Percentiles rank a stretch among this genome's conserved stretches.
Evolutionary conservation across 768 basidiomycete genomes (phyloP).

Genomic region (Fomitopsis serialis): DNA sequence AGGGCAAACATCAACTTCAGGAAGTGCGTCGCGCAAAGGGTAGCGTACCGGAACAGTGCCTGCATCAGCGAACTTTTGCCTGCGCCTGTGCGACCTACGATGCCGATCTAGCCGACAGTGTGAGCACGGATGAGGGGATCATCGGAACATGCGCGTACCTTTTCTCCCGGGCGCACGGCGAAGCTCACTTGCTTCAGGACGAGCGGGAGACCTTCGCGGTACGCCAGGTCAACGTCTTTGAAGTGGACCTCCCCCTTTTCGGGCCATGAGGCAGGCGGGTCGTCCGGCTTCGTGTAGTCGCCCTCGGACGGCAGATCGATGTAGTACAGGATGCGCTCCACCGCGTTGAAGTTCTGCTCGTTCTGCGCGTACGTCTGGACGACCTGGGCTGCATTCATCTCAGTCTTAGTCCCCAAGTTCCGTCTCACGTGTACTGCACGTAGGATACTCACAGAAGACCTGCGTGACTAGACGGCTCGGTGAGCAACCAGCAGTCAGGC

Average conservation of each 20-base stretch:
- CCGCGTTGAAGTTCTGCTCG: slow-evolving; percentile 70
- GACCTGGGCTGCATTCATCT: slow-evolving; percentile 39
- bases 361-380: slow-evolving; percentile 52
- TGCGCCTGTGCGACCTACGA: slow-evolving; percentile 42
- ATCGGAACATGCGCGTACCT: slow-evolving; percentile 39
- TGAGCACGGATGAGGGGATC: neutral
- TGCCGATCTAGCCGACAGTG: slow-evolving; percentile 30
- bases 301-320: slow-evolving; percentile 57
- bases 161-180: slow-evolving; percentile 69
- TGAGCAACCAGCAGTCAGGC: neutral
- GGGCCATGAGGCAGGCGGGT: slow-evolving; percentile 71
- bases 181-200: slow-evolving; percentile 81
- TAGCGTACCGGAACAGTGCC: neutral
- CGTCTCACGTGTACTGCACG: too few relatives aligned
- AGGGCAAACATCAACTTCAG: too few relatives aligned
- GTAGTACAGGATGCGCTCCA: slow-evolving; percentile 68
- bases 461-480: slow-evolving; percentile 37
- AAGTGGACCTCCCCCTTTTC: slow-evolving; percentile 66
- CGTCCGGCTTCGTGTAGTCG: slow-evolving; percentile 30
- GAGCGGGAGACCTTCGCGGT: slow-evolving; percentile 82
- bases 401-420: neutral
- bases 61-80: slow-evolving; percentile 30
- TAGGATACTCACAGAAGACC: slow-evolving; percentile 39
- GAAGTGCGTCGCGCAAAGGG: too few relatives aligned
- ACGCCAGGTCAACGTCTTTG: slow-evolving; percentile 70